Conservation (phyloP, 176 grass and related monocot genomes). For the Tillandsia fasciculata region DNA sequence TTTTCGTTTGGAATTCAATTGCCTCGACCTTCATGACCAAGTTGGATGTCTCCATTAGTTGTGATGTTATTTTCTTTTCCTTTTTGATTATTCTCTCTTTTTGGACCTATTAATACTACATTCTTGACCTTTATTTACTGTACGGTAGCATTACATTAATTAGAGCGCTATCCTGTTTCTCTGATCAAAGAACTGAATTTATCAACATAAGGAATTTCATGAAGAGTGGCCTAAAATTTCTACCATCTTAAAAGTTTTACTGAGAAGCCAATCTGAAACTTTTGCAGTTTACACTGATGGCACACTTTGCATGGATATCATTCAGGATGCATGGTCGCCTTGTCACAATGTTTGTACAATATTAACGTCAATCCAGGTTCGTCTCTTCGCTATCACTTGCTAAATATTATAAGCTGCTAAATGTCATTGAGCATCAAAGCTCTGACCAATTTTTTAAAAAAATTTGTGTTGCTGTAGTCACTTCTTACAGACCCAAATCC, state of each 20-base stretch:
- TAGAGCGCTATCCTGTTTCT: no score
- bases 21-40: no score
- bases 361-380: conserved; percentile 24
- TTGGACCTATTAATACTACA: no score
- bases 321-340: conserved; percentile 25
- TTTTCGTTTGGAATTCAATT: no score
- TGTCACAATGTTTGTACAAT: conserved; percentile 40
- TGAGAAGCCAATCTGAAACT: not conserved
- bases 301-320: conserved; percentile 32
- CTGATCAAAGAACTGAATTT: no score
- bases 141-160: no score
- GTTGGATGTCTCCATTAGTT: no score
- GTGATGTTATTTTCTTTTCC: no score
- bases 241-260: not conserved
- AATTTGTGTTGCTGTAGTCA: conserved; percentile 1
- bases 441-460: not conserved
- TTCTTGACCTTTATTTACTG: no score
- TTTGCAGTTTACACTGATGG: conserved; percentile 26
- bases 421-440: not conserved
- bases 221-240: no score
- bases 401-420: not conserved
- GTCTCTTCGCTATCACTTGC: not conserved
- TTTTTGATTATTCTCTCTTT: no score
- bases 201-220: no score
- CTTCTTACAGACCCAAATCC: conserved; percentile 29